phyloP scores from a whole-genome alignment of 768 basidiomycete genomes.

The Auricularia sp. region DNA sequence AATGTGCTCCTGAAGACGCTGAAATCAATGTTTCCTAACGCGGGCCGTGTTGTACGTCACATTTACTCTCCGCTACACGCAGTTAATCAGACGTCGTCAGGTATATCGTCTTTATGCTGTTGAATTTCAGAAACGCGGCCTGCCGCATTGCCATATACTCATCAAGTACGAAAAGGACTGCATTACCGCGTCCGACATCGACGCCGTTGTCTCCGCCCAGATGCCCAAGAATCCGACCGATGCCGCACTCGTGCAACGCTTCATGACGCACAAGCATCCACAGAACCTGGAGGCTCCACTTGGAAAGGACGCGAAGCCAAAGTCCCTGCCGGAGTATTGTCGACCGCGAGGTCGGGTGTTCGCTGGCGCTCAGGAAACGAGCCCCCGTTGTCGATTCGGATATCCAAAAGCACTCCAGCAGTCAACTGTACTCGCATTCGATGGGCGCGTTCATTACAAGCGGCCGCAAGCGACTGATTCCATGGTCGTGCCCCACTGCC shows the following conservation, averaged over 20 bases:
- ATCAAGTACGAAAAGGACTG: conserved; percentile 21
- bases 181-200: conserved; percentile 19
- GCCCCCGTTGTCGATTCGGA: conserved; percentile 16
- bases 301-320: too few relatives aligned
- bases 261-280: conserved; percentile 29
- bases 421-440: conserved; percentile 19
- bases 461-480: conserved; percentile 16
- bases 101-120: conserved; percentile 26
- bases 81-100: not conserved
- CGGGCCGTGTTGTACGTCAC: conserved; percentile 13
- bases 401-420: conserved; percentile 14
- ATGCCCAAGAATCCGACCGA: conserved; percentile 21
- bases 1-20: conserved; percentile 17
- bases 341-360: too few relatives aligned
- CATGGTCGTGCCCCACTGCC: conserved; percentile 24
- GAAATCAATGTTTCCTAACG: conserved; percentile 22
- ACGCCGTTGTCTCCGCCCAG: conserved; percentile 26
- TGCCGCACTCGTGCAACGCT: conserved; percentile 18
- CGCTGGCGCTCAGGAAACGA: too few relatives aligned
- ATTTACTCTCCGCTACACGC: too few relatives aligned
- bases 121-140: conserved; percentile 34
- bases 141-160: conserved; percentile 34
- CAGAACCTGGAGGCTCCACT: not conserved
- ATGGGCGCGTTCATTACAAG: conserved; percentile 22
- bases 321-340: too few relatives aligned